Evolutionary conservation across 2,329 filamentous ascomycete genomes (phyloP), one percentile per base, ranked within the genome.

Genomic region (Talaromyces sp.): DNA sequence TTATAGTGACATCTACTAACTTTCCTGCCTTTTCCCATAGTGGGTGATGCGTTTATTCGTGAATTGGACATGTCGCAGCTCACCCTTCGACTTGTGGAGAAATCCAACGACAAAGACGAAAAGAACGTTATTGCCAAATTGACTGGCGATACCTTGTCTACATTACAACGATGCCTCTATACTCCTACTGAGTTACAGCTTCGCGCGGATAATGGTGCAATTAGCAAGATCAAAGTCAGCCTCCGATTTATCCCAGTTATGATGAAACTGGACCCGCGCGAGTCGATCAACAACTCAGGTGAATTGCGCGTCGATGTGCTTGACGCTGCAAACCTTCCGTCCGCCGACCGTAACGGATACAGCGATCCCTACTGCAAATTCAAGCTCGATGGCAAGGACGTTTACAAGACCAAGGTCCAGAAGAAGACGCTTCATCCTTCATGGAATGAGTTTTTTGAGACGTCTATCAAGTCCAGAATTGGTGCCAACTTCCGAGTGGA

Each of bases 201-300:
- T 60, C 91, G 86, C 72, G 88, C 89, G 61, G 85, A 89, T 17
- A 83, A 93, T 41, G 92, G 91, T 53, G 82, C 83, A 59, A 75
- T 86, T 25, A 91, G 85, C 77, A 92, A 86, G 69, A 82, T 99
- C 70, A 95, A 88, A 65, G 89, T 99, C 69, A 95, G 89, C 77
- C 82, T 97, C 68, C 96, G 96, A 74, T 99, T 96, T 71, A 86
- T 99, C 22, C 94, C 94, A 0, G 86, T 97, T 61, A 86, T 89
- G 77, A 99, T 99, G 94, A 80, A 86, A 58, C 87, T 99, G 51
- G 91, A 99, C 68, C 89, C 94, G 0, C 91, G 87, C 67, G 94
- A 99, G 75, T 97, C 91, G 69, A 96, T 99, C 80, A 97, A 97
- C 83, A 99, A 99, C 75, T 96, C 96, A 85, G 94, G 94, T 60